phyloP scores from a whole-genome alignment of 202 grass and related monocot genomes.

The Eragrostis tef region DNA sequence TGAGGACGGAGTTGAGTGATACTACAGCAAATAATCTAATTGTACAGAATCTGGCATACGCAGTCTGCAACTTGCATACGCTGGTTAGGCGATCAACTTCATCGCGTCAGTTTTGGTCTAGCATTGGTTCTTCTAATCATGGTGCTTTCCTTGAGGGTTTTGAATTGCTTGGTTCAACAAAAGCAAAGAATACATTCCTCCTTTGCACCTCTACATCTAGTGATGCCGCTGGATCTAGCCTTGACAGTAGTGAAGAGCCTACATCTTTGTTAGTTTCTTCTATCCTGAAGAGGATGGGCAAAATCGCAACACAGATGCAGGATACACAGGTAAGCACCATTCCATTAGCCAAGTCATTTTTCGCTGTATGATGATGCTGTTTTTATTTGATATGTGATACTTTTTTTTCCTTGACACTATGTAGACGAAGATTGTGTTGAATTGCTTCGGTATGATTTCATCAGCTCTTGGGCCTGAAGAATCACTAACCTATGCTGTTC shows the following conservation, averaged over 20 bases:
- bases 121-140: slow-evolving; percentile 55
- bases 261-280: slow-evolving; percentile 73
- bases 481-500: slow-evolving; percentile 62
- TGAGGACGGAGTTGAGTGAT: slow-evolving; percentile 68
- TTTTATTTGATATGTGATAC: slow-evolving; percentile 1
- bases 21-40: slow-evolving; percentile 69
- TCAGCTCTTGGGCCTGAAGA: slow-evolving; percentile 67
- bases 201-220: slow-evolving; percentile 53
- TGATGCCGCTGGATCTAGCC: slow-evolving; percentile 44
- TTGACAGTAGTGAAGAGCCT: slow-evolving; percentile 53
- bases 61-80: slow-evolving; percentile 70
- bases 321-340: slow-evolving; percentile 70
- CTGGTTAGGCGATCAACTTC: slow-evolving; percentile 49
- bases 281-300: slow-evolving; percentile 87
- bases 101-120: slow-evolving; percentile 69
- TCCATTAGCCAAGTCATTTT: slow-evolving; percentile 17
- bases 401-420: neutral
- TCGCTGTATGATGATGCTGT: neutral
- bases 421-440: slow-evolving; percentile 80
- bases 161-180: slow-evolving; percentile 79
- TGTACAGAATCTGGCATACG: slow-evolving; percentile 71
- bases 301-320: slow-evolving; percentile 82
- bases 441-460: slow-evolving; percentile 76
- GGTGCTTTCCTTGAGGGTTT: slow-evolving; percentile 74
- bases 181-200: slow-evolving; percentile 72